A percentile compares a stretch with the other conserved stretches of the same genome.
phyloP scores from a whole-genome alignment of 192 early-diverging fungal species.

The Anaeromyces robustus region DNA sequence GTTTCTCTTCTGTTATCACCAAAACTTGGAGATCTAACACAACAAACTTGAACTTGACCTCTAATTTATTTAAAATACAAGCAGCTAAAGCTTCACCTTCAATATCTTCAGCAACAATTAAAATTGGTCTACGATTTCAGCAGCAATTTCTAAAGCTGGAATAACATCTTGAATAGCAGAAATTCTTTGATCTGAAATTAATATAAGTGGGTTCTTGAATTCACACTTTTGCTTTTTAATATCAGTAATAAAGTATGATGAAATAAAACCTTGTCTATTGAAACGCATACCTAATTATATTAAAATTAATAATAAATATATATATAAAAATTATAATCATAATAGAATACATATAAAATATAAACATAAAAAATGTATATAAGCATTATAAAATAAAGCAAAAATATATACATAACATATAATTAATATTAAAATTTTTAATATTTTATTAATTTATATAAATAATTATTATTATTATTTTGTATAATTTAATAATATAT shows the following conservation, averaged over 20 bases:
- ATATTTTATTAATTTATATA: no score
- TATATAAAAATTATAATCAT: no score
- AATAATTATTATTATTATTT: no score
- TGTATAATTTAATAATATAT: no score
- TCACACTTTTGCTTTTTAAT: conserved; percentile 96
- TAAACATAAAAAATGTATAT: no score
- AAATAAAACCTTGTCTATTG: conserved; percentile 92
- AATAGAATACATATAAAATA: no score
- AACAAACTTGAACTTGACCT: conserved; percentile 89
- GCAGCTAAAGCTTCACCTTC: conserved; percentile 99
- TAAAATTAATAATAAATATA: no score
- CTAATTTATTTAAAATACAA: conserved; percentile 99
- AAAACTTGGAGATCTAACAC: conserved; percentile 98
- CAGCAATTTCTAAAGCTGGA: conserved; percentile 88
- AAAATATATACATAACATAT: no score
- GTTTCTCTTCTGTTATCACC: conserved; percentile 99
- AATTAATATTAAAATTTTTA: no score
- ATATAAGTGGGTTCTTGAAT: conserved; percentile 97
- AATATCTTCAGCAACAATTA: conserved; percentile 96
- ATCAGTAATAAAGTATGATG: conserved; percentile 99
- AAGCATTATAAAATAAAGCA: no score
- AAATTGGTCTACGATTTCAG: conserved; percentile 85
- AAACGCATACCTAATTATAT: conserved; percentile 63
- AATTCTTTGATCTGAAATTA: conserved; percentile 98
- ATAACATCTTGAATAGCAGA: conserved; percentile 88